Conservation (phyloP, 2,329 filamentous ascomycete genomes). For the Scytalidium sp. region DNA sequence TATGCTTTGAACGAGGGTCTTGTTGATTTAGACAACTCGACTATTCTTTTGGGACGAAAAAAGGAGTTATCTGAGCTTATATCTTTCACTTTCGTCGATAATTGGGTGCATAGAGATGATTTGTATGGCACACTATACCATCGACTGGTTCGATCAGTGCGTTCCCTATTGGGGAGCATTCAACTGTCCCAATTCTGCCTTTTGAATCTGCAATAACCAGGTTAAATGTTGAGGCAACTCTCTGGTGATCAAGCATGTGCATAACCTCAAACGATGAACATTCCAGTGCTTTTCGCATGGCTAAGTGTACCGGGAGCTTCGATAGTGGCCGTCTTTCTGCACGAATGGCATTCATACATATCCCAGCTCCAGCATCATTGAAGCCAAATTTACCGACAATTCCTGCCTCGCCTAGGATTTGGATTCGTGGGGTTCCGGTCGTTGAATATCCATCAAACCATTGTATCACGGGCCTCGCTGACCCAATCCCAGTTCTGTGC, state of each 20-base stretch:
- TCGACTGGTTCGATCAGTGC: background rate
- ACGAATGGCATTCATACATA: slow-evolving; percentile 51
- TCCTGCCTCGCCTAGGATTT: too few species aligned
- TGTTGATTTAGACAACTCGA: background rate
- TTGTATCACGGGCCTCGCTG: slow-evolving; percentile 9
- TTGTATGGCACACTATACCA: background rate
- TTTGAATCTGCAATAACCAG: background rate
- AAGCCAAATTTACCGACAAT: slow-evolving; percentile 46
- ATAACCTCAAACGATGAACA: background rate
- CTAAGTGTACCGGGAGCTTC: background rate
- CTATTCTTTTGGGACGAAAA: background rate
- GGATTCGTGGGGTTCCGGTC: too few species aligned
- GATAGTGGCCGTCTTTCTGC: background rate
- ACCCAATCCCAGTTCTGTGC: slow-evolving; percentile 19
- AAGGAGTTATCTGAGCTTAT: background rate
- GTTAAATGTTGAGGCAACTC: background rate
- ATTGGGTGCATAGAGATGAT: background rate
- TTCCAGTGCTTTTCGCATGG: background rate
- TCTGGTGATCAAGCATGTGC: background rate
- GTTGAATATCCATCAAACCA: too few species aligned
- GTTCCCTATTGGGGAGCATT: background rate
- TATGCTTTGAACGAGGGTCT: background rate
- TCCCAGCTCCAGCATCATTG: slow-evolving; percentile 48
- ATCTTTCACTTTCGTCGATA: background rate
- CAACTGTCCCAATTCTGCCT: background rate